Base-by-base conservation (phyloP, 2,329 filamentous ascomycete species). In the Colletotrichum musicola region DNA sequence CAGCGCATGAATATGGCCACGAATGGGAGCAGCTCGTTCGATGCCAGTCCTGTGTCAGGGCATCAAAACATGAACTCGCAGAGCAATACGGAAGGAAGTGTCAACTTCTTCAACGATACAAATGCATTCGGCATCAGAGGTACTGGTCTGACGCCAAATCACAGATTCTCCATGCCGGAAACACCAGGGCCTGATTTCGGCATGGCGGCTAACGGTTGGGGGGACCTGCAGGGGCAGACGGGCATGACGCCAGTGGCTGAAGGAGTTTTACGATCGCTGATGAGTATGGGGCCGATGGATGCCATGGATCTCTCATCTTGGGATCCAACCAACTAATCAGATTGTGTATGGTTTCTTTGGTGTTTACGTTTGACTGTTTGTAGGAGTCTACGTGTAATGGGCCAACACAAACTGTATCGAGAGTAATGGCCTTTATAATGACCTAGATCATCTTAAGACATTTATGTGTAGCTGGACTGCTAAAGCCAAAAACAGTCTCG, bases 281-380 rank as follows among this genome's bases (percentile, higher is more conserved):
- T 89, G 84, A 85, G 84, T 62, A 84, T 89, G 80, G 85, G 85
- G 7, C 82, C 86, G 0, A 88, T 90, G 83, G 88, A 90, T 71
- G 84, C 84, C 12, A 88, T 90, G 85, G 87, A 88, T 71, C 77
- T 86, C 66, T 80, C 79, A 16, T 77, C 81, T 38, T 87, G 85
- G 85, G 84, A 85, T 65, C 76, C 75, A 9, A 71, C 73, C 12
- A 68, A 75, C 44, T 72, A 49, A 71, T 6, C 14, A 6, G 35
- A 6, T 22, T 22, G 51, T 12, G 16, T 4, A 13, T 42, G 47
- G 14, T 69, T 71, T 71, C 58, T 53, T 22, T n/a, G 53, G 62
- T 47, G 53, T 30, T 46, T 54, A 35, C 30, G 7, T 10, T 35
- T 35, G 30, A 35, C 7, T 35, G 7, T 9, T 30, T 30, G 30